A percentile compares a stretch with the other conserved stretches of the same genome.
phyloP scores from a whole-genome alignment of 2,329 filamentous ascomycete genomes.

The Lecanosticta acicola region DNA sequence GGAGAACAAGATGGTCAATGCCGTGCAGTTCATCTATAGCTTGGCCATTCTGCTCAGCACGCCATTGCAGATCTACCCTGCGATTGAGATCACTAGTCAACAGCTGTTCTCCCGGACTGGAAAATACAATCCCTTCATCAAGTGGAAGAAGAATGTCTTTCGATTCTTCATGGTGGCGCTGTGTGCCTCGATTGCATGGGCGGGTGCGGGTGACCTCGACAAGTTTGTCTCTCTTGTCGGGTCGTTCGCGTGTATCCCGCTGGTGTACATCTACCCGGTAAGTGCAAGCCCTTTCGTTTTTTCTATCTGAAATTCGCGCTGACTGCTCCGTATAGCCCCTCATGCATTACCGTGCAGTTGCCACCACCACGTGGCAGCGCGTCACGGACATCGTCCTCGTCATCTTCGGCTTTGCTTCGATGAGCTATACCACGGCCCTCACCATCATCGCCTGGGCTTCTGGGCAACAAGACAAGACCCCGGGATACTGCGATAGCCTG shows the following conservation, averaged over 20 bases:
- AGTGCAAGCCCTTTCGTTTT: slow-evolving; percentile 38
- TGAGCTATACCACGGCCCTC: slow-evolving; percentile 84
- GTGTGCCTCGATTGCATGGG: slow-evolving; percentile 84
- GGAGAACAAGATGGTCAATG: slow-evolving; percentile 91
- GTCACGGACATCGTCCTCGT: slow-evolving; percentile 69
- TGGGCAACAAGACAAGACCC: slow-evolving; percentile 46
- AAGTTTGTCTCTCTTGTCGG: slow-evolving; percentile 96
- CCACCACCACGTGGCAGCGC: slow-evolving; percentile 61
- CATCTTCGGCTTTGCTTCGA: slow-evolving; percentile 76
- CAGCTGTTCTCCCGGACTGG: slow-evolving; percentile 88
- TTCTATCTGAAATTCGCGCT: background rate
- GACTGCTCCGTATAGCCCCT: slow-evolving; percentile 59
- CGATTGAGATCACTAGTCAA: slow-evolving; percentile 93
- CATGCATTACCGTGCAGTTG: slow-evolving; percentile 78
- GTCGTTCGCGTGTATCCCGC: slow-evolving; percentile 93
- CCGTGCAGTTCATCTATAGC: slow-evolving; percentile 95
- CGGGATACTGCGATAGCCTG: slow-evolving; percentile 57
- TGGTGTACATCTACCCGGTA: slow-evolving; percentile 97
- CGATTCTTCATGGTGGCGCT: slow-evolving; percentile 86
- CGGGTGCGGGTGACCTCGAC: slow-evolving; percentile 85
- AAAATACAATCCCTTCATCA: slow-evolving; percentile 97
- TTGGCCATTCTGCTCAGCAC: slow-evolving; percentile 93
- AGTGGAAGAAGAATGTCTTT: slow-evolving; percentile 99
- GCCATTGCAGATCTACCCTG: slow-evolving; percentile 93
- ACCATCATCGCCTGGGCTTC: slow-evolving; percentile 82